Base-by-base conservation (phyloP, 2,329 filamentous ascomycete species). In the Ophiostoma novo-ulmi region DNA sequence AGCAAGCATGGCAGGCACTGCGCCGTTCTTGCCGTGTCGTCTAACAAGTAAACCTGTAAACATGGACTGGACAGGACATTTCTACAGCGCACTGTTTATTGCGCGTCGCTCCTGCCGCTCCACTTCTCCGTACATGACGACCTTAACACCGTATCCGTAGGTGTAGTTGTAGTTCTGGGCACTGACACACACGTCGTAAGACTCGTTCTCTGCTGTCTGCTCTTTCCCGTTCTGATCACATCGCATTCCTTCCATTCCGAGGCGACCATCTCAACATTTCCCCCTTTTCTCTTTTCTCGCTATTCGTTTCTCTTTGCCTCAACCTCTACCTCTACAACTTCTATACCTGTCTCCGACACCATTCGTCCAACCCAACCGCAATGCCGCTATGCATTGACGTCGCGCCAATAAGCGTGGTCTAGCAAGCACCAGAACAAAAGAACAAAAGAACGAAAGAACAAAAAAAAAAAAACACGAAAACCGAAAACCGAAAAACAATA, bases 381-480 rank as follows among this genome's bases (percentile, higher is more conserved):
- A 65, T 65, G 63, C 63, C 63, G 63, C 69, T 52, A 70, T 70
- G 69, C 26, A 52, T 48, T 67, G 65, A 58, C 38, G 38, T 41
- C 52, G 65, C 55, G 69, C 69, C 69, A 68, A 41, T 65, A 68
- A 63, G 65, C 69, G 58, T 58, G 52, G 52, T 64, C 67, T 68
- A 52, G 61, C 65, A 41, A 68, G 31, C 31, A 41, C 11, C 38
- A n/a, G n/a, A 44, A 26, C 58, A 22, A 41, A 20, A 55, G 39
- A 65, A 41, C 35, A 26, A 26, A 26, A 36, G 17, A 20, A 39
- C 38, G 20, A 31, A 31, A 31, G 26, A 31, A 31, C 39, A n/a
- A 38, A 55, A 63, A 5, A 26, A 31, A 63, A 35, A 35, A 31
- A 31, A 31, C 1, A 63, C 41, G n/a, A 38, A 55, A 35, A 35